Conservation (phyloP, 352 stramenopile species). For the Pythium aphanidermatum region DNA sequence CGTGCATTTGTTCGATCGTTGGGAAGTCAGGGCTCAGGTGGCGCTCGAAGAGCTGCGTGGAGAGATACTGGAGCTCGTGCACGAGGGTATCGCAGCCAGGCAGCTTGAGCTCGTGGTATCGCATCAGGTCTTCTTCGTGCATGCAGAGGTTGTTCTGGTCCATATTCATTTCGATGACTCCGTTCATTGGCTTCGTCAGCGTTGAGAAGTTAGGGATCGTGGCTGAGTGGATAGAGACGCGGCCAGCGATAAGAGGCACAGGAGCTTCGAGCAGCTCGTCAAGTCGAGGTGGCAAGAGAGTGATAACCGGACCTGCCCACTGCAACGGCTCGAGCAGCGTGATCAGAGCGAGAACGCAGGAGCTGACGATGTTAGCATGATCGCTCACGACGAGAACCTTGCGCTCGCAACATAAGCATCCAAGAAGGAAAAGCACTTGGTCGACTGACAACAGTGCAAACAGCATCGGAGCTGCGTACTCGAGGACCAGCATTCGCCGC, state of each 20-base stretch:
- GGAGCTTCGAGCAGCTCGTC: constrained; percentile 71
- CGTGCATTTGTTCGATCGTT: constrained; percentile 60
- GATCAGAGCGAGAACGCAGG: constrained; percentile 65
- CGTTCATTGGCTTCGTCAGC: constrained; percentile 46
- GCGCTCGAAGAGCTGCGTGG: constrained; percentile 49
- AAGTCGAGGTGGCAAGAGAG: constrained; percentile 55
- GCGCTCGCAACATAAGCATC: constrained; percentile 66
- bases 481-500: constrained; percentile 51
- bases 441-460: constrained; percentile 73
- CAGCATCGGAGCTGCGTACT: constrained; percentile 64
- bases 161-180: constrained; percentile 81
- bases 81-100: constrained; percentile 65
- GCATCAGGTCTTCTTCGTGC: constrained; percentile 67
- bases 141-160: constrained; percentile 70
- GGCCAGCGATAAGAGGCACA: constrained; percentile 71
- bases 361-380: constrained; percentile 71
- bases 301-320: constrained; percentile 75
- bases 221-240: constrained; percentile 48
- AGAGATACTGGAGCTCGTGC: constrained; percentile 55
- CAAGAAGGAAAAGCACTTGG: constrained; percentile 70
- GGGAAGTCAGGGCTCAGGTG: constrained; percentile 52
- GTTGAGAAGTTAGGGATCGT: constrained; percentile 49
- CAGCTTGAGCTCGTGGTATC: constrained; percentile 72
- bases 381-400: constrained; percentile 75
- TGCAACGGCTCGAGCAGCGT: constrained; percentile 62